Evolutionary conservation across 164 flowering plant species (phyloP), one percentile per base, ranked within the genome.

Genomic region (Magnolia changhungtana): DNA sequence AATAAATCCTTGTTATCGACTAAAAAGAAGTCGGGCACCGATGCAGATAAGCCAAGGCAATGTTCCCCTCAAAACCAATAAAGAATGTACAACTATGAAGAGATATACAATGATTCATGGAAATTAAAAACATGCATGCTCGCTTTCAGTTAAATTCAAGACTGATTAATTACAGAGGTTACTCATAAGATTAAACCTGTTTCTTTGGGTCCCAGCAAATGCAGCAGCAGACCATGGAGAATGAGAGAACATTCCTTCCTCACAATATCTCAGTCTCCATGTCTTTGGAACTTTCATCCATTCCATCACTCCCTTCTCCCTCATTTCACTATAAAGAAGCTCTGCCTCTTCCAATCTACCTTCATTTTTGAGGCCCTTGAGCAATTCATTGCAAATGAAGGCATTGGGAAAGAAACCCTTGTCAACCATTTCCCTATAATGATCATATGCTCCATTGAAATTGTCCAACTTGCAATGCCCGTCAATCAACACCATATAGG

Each of bases 361-460:
- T 73, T 85, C 89, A 51, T 75, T 69, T 76, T 72, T 80, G 20
- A 91, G 92, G 58, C 91, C 96, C 73, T 45, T 71, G 7, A 81
- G 66, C n/a, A 93, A 88, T 72, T 84, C 83, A 18, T 85, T 74
- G 76, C 87, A 80, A 2, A 74, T 65, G 64, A 74, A 16, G 19
- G 74, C 74, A 77, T 50, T 67, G 18, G 82, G 88, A 7, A 78
- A 68, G 77, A 87, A 86, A 61, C 88, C 87, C 52, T 79, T 81
- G 50, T 80, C 88, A 59, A 77, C 61, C 95, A 91, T 91, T 78
- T 91, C 95, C 74, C 81, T 80, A 65, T 82, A 90, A 87, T 91
- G 88, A 71, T 7, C 49, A 80, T 89, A 89, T 11, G 94, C 95
- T 23, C 86, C 89, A 31, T 8, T 8, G 61, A 83, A 86, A 75